phyloP scores from a whole-genome alignment of 1,284 basidiomycete species.

The Ganoderma resinaceum region DNA sequence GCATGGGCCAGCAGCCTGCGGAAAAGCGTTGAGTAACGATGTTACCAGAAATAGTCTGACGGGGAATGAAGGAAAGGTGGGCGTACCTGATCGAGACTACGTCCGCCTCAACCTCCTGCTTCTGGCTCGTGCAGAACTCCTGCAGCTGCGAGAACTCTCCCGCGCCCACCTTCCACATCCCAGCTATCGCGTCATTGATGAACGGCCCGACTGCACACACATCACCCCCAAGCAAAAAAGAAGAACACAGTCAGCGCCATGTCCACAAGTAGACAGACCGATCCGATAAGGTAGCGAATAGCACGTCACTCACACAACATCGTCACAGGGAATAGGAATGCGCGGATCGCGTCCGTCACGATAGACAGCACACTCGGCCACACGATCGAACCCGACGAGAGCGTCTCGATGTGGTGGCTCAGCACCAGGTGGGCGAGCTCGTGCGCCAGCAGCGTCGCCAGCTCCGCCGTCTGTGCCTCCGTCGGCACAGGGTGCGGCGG shows the following conservation, averaged over 20 bases:
- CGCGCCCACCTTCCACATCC: conserved; percentile 77
- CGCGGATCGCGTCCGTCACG: conserved; percentile 74
- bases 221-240: neutral
- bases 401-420: conserved; percentile 88
- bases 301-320: conserved; percentile 60
- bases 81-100: conserved; percentile 81
- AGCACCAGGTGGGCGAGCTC: conserved; percentile 89
- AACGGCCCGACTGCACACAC: conserved; percentile 74
- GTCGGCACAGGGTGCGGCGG: conserved; percentile 65
- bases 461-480: conserved; percentile 79
- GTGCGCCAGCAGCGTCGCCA: conserved; percentile 88
- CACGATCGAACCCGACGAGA: conserved; percentile 83
- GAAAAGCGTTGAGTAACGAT: neutral
- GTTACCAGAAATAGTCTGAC: neutral
- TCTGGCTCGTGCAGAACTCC: conserved; percentile 73
- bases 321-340: conserved; percentile 85
- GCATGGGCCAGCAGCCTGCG: conserved; percentile 83
- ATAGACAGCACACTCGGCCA: conserved; percentile 84
- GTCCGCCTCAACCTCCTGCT: conserved; percentile 89
- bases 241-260: conserved; percentile 3
- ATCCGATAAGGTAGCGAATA: neutral
- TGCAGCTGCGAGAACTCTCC: conserved; percentile 76
- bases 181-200: conserved; percentile 88
- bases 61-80: neutral
- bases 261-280: neutral